Evolutionary conservation across 192 early-diverging fungal species (phyloP), one percentile per base, ranked within the genome.

Genomic region (Dispira simplex): DNA sequence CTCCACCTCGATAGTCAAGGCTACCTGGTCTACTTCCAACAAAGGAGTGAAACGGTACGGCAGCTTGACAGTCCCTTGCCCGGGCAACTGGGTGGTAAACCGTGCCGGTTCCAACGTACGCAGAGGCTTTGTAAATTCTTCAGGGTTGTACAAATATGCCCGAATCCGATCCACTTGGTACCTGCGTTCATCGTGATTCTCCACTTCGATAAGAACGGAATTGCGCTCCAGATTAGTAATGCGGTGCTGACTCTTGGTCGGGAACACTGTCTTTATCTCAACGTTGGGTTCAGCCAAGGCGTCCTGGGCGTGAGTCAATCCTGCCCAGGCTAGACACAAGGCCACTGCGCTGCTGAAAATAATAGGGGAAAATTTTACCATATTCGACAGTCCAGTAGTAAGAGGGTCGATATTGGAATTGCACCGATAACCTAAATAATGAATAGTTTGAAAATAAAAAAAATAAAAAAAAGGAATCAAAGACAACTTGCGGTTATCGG

Each of bases 71-170:
- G 32, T 18, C 32, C 21, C 58, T 12, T 27, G 11, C 0, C 13
- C 8, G 27, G 12, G 43, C 25, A 60, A 18, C 2, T 39, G 32
- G 58, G 58, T 60, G 28, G 58, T 60, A 21, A 60, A 60, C 25
- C 58, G 58, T 18, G 58, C 58, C 18, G 58, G 58, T 43, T 60
- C 58, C 58, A 60, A 60, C 58, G 58, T 60, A 14, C 58, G 58
- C 1, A 60, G 25, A 27, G 39, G 28, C 8, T 44, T 27, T 2
- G 25, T 16, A 21, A 44, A 44, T 10, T 60, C 58, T 14, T 60
- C 18, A 18, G 27, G 12, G 21, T 28, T 3, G 13, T 43, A 27
- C 32, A 60, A 43, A 27, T 43, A 60, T 28, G 27, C 58, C 32
- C 58, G 58, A 44, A 60, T 60, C 25, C 58, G 58, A 2, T 60